Percentiles rank a stretch among this genome's conserved stretches.
Evolutionary conservation across 2,329 filamentous ascomycete genomes (phyloP).

Genomic region (Blastomyces gilchristii): DNA sequence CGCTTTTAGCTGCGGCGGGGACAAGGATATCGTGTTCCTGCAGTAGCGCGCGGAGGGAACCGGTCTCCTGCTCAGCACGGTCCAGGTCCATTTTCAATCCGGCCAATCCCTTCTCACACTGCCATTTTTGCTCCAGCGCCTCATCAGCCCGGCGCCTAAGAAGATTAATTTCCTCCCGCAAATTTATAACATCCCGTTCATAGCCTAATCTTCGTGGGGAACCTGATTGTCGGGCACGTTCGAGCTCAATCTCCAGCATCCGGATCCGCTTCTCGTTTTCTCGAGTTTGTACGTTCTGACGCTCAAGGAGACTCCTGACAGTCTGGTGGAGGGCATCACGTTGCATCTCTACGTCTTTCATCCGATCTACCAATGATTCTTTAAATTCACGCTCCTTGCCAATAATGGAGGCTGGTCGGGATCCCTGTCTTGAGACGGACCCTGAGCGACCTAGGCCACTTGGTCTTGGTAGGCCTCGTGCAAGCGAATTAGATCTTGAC

Average conservation of each 20-base stretch:
- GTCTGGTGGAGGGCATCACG: constrained; percentile 84
- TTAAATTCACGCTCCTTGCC: constrained; percentile 50
- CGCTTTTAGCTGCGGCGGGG: constrained; percentile 37
- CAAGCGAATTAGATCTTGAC: constrained; percentile 57
- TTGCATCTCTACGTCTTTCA: constrained; percentile 90
- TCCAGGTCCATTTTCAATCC: constrained; percentile 95
- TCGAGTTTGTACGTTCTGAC: constrained; percentile 73
- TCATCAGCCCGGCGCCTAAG: constrained; percentile 83
- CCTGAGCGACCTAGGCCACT: constrained; percentile 32
- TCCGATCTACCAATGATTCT: constrained; percentile 62
- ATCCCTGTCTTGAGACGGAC: constrained; percentile 37
- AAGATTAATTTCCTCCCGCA: constrained; percentile 75
- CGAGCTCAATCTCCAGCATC: constrained; percentile 65
- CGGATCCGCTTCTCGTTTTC: constrained; percentile 74
- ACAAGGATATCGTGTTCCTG: constrained; percentile 75
- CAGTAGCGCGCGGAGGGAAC: constrained; percentile 66
- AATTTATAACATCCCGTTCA: constrained; percentile 66
- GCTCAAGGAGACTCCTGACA: constrained; percentile 71
- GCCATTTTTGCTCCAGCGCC: constrained; percentile 89
- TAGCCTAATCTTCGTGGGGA: constrained; percentile 69
- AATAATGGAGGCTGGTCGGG: constrained; percentile 45
- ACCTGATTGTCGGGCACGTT: constrained; percentile 53
- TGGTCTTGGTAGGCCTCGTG: constrained; percentile 42
- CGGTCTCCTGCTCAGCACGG: constrained; percentile 84
- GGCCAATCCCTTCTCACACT: constrained; percentile 79